Percentiles rank a stretch among this genome's conserved stretches.
Evolutionary conservation across 495 filamentous ascomycete genomes (phyloP).

Genomic region (Tuber microsphaerosporum): DNA sequence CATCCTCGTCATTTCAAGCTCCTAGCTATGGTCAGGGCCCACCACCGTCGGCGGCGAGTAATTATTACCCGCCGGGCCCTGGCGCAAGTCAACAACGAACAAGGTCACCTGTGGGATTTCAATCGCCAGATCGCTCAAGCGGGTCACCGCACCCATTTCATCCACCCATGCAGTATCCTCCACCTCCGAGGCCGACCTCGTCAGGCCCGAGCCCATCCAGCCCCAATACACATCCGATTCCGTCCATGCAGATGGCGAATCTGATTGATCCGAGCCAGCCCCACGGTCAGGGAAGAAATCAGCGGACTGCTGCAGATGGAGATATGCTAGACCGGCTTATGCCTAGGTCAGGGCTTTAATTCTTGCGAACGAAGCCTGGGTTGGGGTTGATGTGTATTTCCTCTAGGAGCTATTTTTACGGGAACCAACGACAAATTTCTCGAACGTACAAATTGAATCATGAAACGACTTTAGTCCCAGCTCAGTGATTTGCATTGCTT

Average conservation of each 20-base stretch:
- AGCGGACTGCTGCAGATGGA: constrained; percentile 34
- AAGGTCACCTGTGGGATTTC: constrained; percentile 37
- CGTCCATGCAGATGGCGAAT: constrained; percentile 39
- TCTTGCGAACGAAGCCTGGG: constrained; percentile 43
- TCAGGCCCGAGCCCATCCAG: constrained; percentile 35
- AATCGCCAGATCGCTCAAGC: constrained; percentile 37
- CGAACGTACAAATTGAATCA: constrained; percentile 41
- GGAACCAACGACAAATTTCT: constrained; percentile 44
- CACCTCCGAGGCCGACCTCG: constrained; percentile 30
- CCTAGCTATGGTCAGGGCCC: constrained; percentile 34
- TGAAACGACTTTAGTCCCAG: constrained; percentile 23
- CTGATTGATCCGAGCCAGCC: constrained; percentile 36
- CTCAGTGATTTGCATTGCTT: constrained; percentile 28
- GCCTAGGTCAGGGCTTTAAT: constrained; percentile 39
- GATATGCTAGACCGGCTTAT: constrained; percentile 39
- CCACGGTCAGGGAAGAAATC: constrained; percentile 25
- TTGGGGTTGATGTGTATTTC: constrained; percentile 34
- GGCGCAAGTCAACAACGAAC: constrained; percentile 37
- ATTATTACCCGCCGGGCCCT: constrained; percentile 39
- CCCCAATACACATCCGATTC: constrained; percentile 32
- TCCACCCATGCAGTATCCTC: constrained; percentile 37
- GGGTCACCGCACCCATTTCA: constrained; percentile 39
- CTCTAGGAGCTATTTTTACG: constrained; percentile 38
- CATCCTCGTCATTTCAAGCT: constrained; percentile 29
- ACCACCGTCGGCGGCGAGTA: constrained; percentile 36